Conservation (phyloP, 1,139 yeast species). For the Yamadazyma dendronema region DNA sequence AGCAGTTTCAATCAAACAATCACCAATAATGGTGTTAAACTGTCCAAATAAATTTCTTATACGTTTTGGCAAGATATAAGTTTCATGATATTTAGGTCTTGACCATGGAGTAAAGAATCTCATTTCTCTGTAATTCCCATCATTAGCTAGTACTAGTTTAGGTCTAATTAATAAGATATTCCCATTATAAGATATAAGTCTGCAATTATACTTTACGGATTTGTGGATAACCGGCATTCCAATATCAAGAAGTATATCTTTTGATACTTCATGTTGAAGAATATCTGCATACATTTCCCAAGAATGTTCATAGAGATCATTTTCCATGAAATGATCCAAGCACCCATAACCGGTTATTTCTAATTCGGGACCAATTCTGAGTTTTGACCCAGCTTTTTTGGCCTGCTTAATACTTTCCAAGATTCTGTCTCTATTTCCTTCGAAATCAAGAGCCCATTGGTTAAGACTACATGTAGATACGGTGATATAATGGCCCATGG, state of each 20-base stretch:
- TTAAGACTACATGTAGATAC: conserved; percentile 72
- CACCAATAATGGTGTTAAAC: conserved; percentile 74
- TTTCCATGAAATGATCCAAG: conserved; percentile 90
- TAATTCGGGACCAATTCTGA: conserved; percentile 95
- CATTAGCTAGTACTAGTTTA: conserved; percentile 88
- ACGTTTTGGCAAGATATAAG: conserved; percentile 64
- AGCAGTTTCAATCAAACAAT: conserved; percentile 76
- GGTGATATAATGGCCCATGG: conserved; percentile 57
- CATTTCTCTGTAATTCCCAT: conserved; percentile 98
- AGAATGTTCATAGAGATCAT: conserved; percentile 82
- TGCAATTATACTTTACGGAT: conserved; percentile 86
- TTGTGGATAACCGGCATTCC: conserved; percentile 94
- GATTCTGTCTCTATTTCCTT: conserved; percentile 92
- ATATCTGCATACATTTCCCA: conserved; percentile 94
- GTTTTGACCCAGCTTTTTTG: conserved; percentile 68
- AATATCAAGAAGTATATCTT: conserved; percentile 78
- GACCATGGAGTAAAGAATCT: conserved; percentile 95
- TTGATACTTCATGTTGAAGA: conserved; percentile 59
- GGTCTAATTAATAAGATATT: conserved; percentile 85
- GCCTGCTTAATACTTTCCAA: conserved; percentile 76
- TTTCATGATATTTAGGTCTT: conserved; percentile 71
- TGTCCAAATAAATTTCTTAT: conserved; percentile 67
- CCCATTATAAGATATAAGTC: conserved; percentile 78
- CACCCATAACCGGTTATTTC: conserved; percentile 96
- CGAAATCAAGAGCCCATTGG: conserved; percentile 99